Base-by-base conservation (phyloP, 257 asterid species). In the Forsythia suspensa region DNA sequence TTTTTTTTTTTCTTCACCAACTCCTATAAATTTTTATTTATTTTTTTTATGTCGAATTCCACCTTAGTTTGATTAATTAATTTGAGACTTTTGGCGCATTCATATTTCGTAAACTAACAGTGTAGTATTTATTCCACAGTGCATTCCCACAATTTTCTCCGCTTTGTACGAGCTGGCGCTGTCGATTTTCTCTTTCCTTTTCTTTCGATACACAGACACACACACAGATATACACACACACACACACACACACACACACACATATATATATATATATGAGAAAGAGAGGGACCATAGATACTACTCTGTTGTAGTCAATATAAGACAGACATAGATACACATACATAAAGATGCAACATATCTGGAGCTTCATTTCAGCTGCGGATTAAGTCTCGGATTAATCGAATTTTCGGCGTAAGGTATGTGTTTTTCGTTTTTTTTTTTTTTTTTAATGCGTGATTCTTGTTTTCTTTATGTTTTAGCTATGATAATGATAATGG, bases 161-260 rank as follows among this genome's bases (percentile, higher is more conserved):
- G 82, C 71, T 77, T 52, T 43, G 34, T 76, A 48, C 89, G 87
- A 55, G 65, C 29, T 65, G 81, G 74, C 42, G 43, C 66, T 12
- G 77, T 8, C 73, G 71, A 70, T 40, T 76, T 38, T 46, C 74
- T 43, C 48, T 74, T 51, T 24, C 66, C 76, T 70, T 82, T 55
- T 70, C 72, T 52, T 69, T 57, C 55, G 59, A 13, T 75, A 13
- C 71, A 5, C 77, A 41, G 15, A 11, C 75, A 68, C 48, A 41
- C n/a, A 63, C 71, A 5, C 77, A 41, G 15, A 11, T 72, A 68
- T 42, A 41, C n/a, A 63, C 68, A 69, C 2, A 63, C 2, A 21
- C 3, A 61, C 36, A 61, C 0, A 55, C 3, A 57, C 3, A 61
- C 0, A 21, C 0, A 63, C 1, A 9, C 6, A 21, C 9, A 15